phyloP scores from a whole-genome alignment of 2,329 filamentous ascomycete genomes.

The Fusarium caatingaense region DNA sequence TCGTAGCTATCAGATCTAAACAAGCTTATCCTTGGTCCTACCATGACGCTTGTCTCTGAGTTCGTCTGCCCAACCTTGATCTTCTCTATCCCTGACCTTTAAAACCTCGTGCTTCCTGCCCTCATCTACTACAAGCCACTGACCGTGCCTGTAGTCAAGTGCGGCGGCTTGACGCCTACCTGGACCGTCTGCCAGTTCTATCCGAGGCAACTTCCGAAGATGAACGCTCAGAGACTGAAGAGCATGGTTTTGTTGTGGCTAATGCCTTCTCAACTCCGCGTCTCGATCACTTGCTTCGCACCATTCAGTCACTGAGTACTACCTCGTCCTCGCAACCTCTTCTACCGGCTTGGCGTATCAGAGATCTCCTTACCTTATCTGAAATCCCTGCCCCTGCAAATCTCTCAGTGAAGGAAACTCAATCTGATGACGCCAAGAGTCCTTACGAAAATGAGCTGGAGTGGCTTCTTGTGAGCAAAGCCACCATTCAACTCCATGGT shows the following conservation, averaged over 20 bases:
- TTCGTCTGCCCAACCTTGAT: slow-evolving; percentile 41
- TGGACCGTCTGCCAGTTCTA: slow-evolving; percentile 67
- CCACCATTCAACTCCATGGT: slow-evolving; percentile 90
- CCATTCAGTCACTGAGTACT: slow-evolving; percentile 78
- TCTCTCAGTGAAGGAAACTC: slow-evolving; percentile 44
- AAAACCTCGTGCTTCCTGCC: background rate
- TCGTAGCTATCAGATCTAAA: slow-evolving; percentile 24
- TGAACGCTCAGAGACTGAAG: slow-evolving; percentile 53
- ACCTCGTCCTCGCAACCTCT: slow-evolving; percentile 72
- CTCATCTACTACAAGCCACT: slow-evolving; percentile 24
- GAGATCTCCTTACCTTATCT: slow-evolving; percentile 71
- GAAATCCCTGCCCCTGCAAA: slow-evolving; percentile 61
- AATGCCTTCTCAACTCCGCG: slow-evolving; percentile 63
- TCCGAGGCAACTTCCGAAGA: slow-evolving; percentile 57
- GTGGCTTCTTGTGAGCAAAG: slow-evolving; percentile 92
- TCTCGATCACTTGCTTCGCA: slow-evolving; percentile 71
- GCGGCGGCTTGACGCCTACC: slow-evolving; percentile 71
- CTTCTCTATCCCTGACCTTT: slow-evolving; percentile 1
- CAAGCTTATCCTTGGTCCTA: slow-evolving; percentile 25
- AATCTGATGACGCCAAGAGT: slow-evolving; percentile 50
- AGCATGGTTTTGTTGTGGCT: slow-evolving; percentile 51
- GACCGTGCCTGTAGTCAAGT: slow-evolving; percentile 62
- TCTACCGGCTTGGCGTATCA: slow-evolving; percentile 70
- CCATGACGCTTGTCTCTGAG: slow-evolving; percentile 48
- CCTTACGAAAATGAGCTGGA: slow-evolving; percentile 82